A percentile compares a stretch with the other conserved stretches of the same genome.
Conservation (phyloP, 140 eudicot species). For the Senecio squalidus region DNA sequence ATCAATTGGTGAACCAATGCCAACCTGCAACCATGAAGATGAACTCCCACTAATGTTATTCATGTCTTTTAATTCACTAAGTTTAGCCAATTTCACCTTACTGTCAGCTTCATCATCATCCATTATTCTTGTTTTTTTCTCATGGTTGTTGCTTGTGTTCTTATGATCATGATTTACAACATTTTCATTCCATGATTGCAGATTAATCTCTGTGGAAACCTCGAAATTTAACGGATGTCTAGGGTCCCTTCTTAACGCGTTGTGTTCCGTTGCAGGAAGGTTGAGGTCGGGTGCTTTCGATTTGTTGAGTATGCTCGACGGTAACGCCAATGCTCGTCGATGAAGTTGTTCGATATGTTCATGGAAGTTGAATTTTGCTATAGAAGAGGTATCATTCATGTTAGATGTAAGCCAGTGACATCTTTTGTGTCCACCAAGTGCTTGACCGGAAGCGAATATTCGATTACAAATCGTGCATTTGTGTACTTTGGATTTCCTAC, state of each 20-base stretch:
- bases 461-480: slow-evolving; percentile 79
- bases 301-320: slow-evolving; percentile 24
- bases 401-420: slow-evolving; percentile 93
- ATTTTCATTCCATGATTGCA: slow-evolving; percentile 51
- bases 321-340: slow-evolving; percentile 28
- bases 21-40: slow-evolving; percentile 92
- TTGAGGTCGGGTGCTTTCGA: slow-evolving; percentile 55
- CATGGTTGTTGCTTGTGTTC: slow-evolving; percentile 19
- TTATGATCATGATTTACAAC: slow-evolving; percentile 11
- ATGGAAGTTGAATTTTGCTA: slow-evolving; percentile 46
- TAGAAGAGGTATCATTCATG: slow-evolving; percentile 34
- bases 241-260: slow-evolving; percentile 38
- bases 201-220: slow-evolving; percentile 60
- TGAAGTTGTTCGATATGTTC: slow-evolving; percentile 44
- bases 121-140: slow-evolving; percentile 11
- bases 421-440: slow-evolving; percentile 90
- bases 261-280: slow-evolving; percentile 38
- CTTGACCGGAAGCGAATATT: slow-evolving; percentile 77
- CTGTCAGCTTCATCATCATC: slow-evolving; percentile 79
- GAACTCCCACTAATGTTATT: slow-evolving; percentile 47
- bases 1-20: slow-evolving; percentile 52
- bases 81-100: slow-evolving; percentile 55
- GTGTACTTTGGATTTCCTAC: slow-evolving; percentile 66
- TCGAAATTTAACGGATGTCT: slow-evolving; percentile 50
- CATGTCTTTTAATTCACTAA: slow-evolving; percentile 64